Conservation (phyloP, 1,139 yeast species). For the Candida glucosophila region DNA sequence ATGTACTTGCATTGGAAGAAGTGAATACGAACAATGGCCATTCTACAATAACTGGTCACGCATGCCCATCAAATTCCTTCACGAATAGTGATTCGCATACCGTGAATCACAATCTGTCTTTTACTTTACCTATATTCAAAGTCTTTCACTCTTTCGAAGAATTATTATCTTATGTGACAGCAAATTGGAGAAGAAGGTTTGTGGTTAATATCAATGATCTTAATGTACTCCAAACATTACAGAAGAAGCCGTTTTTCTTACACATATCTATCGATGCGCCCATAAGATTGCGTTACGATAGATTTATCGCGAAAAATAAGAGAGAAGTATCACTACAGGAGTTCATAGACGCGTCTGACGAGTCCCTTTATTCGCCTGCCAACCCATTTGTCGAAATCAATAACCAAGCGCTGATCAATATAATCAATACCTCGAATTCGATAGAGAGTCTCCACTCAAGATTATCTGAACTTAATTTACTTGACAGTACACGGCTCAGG, state of each 20-base stretch:
- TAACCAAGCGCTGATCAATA: constrained; percentile 49
- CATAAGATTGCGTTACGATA: constrained; percentile 39
- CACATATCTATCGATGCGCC: constrained; percentile 81
- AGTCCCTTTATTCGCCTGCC: constrained; percentile 24
- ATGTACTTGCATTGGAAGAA: constrained; percentile 14
- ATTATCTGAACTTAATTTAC: constrained; percentile 45
- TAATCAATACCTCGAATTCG: constrained; percentile 49
- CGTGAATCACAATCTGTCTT: no score
- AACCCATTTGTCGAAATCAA: constrained; percentile 41
- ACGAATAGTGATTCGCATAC: no score
- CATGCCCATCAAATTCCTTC: no score
- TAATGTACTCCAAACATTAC: constrained; percentile 38
- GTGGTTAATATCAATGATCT: constrained; percentile 49
- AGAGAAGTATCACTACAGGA: constrained; percentile 22
- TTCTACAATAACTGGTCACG: background rate
- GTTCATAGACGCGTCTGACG: constrained; percentile 42
- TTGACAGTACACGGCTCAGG: constrained; percentile 57
- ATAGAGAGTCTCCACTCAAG: constrained; percentile 41
- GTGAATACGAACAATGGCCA: constrained; percentile 1
- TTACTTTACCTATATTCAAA: constrained; percentile 7
- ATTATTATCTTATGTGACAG: constrained; percentile 58
- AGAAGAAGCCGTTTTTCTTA: constrained; percentile 77
- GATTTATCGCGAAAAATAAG: constrained; percentile 26
- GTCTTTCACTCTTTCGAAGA: constrained; percentile 28
- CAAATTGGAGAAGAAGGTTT: constrained; percentile 56